Base-by-base conservation (phyloP, 352 stramenopile genomes). In the Phytophthora lateralis region DNA sequence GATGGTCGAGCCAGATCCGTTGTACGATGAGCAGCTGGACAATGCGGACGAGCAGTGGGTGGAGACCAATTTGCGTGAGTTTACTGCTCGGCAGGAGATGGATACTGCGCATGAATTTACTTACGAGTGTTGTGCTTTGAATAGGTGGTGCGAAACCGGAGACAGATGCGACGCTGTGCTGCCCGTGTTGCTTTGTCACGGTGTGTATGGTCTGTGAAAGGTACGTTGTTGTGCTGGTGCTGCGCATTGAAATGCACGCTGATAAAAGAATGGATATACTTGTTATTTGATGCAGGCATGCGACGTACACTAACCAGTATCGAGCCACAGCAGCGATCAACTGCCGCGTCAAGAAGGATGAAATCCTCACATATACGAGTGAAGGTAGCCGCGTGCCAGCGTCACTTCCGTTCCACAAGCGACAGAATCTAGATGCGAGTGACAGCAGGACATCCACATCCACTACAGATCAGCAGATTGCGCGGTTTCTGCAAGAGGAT, bases 111-210 rank as follows among this genome's bases (percentile, higher is more conserved):
- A 21, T 18, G 6, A 21, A 6, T 12, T 21, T 34, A 34, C 21
- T 34, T 45, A 8, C 11, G 9, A 8, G 17, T 35, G 17, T 4
- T 37, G 15, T 44, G 5, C 35, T 24, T 50, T 55, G 17, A 20
- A 6, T 34, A 75, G 49, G 46, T 58, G 53, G 47, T 32, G 27
- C 30, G 14, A 56, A 55, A 9, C 21, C 20, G 0, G 62, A 64
- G 49, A 86, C 75, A 1, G 82, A 91, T 57, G 85, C 78, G 1
- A 81, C 66, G 27, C 66, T 94, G 6, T 89, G 80, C 37, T 94
- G 85, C 58, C 85, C 85, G 20, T 94, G 82, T 57, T 94, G 85
- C 64, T 94, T 94, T 54, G 51, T 94, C 29, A 90, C 77, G 0
- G 79, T 94, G 15, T 94, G 80, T 44, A 88, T 92, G 73, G 66